Conservation (phyloP, 1,284 basidiomycete genomes). For the Pseudozyma tsukubaensis region DNA sequence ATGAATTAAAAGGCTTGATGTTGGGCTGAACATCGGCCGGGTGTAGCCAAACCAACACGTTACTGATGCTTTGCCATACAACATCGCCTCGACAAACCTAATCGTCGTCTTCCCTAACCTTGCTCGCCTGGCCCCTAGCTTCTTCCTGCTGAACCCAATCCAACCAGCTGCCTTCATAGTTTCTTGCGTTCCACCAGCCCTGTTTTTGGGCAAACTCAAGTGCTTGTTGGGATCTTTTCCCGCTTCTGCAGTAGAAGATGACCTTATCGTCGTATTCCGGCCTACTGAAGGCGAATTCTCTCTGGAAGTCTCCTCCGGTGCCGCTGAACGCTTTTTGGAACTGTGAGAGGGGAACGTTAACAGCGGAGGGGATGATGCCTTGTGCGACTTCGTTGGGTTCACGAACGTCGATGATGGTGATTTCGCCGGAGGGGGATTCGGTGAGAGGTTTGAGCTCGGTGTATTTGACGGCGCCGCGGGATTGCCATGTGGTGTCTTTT, state of each 20-base stretch:
- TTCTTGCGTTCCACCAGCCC: conserved; percentile 83
- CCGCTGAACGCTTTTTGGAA: conserved; percentile 78
- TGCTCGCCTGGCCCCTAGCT: conserved; percentile 35
- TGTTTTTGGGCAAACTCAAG: conserved; percentile 84
- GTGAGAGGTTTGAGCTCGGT: conserved; percentile 86
- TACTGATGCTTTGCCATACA: not conserved
- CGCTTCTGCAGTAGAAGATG: conserved; percentile 93
- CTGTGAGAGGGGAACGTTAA: conserved; percentile 88
- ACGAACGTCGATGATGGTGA: conserved; percentile 77
- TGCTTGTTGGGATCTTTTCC: conserved; percentile 84
- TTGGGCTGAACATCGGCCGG: too few relatives aligned
- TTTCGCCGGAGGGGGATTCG: conserved; percentile 78
- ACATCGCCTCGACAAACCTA: conserved; percentile 2
- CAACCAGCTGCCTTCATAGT: conserved; percentile 91
- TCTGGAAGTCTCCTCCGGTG: conserved; percentile 63
- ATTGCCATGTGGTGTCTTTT: conserved; percentile 55
- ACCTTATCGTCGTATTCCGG: conserved; percentile 81
- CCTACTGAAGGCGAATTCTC: conserved; percentile 83
- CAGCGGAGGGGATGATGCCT: conserved; percentile 93
- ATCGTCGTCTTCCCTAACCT: conserved; percentile 67
- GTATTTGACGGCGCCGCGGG: conserved; percentile 75
- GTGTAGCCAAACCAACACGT: too few relatives aligned
- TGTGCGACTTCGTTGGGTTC: conserved; percentile 92
- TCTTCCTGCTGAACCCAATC: conserved; percentile 81
- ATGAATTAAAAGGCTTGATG: too few relatives aligned